Evolutionary conservation across 768 basidiomycete species (phyloP).

Genomic region (Russula compacta): DNA sequence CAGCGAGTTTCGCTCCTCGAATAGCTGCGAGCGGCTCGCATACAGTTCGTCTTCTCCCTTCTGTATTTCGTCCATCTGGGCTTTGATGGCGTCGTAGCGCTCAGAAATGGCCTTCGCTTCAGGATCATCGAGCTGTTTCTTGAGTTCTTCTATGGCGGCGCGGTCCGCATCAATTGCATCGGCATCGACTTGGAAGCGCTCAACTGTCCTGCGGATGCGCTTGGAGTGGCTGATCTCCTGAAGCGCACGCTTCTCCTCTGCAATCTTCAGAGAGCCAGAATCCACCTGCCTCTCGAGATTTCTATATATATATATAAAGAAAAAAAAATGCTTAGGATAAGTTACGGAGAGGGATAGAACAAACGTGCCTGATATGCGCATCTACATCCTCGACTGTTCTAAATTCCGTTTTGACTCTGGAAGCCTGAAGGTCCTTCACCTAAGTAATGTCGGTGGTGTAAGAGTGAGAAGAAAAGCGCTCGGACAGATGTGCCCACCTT

Average conservation of each 20-base stretch:
- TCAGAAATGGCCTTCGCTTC: slow-evolving; percentile 74
- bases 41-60: slow-evolving; percentile 80
- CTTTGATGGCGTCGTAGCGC: slow-evolving; percentile 71
- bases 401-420: slow-evolving; percentile 68
- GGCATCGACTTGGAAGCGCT: slow-evolving; percentile 73
- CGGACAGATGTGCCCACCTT: slow-evolving; percentile 43
- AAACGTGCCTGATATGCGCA: slow-evolving; percentile 67
- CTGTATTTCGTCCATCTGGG: slow-evolving; percentile 79
- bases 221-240: slow-evolving; percentile 72
- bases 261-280: slow-evolving; percentile 83
- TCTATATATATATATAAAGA: too few relatives aligned
- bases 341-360: slow-evolving; percentile 2
- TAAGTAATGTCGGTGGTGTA: slow-evolving; percentile 26
- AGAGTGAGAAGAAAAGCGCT: not conserved
- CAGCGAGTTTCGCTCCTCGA: slow-evolving; percentile 75
- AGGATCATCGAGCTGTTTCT: slow-evolving; percentile 83
- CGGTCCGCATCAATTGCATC: slow-evolving; percentile 76
- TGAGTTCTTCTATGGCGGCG: slow-evolving; percentile 63
- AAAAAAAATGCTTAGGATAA: slow-evolving; percentile 4
- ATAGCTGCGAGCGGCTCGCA: slow-evolving; percentile 70
- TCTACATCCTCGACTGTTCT: slow-evolving; percentile 84
- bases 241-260: slow-evolving; percentile 93
- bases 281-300: slow-evolving; percentile 86
- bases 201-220: slow-evolving; percentile 65
- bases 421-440: slow-evolving; percentile 81